Base-by-base conservation (phyloP, 1,284 basidiomycete genomes). In the Pterulicium gracile region DNA sequence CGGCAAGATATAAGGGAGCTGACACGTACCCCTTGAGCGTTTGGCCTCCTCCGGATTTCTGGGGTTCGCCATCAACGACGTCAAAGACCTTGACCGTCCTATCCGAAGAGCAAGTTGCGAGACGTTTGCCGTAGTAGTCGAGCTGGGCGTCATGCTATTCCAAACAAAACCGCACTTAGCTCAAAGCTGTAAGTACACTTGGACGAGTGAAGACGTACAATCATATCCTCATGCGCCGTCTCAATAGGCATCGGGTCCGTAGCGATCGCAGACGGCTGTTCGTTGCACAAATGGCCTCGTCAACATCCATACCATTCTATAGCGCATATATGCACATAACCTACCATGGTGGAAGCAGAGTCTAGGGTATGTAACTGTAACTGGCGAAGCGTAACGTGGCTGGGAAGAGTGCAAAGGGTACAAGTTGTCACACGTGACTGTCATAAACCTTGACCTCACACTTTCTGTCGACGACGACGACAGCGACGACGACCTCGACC, bases 101-200 rank as follows among this genome's bases (percentile, higher is more conserved):
- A 69, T 98, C 96, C 0, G 91, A 95, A 0, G 92, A 97, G 62
- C 93, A 97, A 1, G 95, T 98, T 3, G 95, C 95, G 2, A 98
- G 79, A 42, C 93, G 78, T 66, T 94, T 95, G 45, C 93, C 94
- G 59, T 97, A 97, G 70, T 95, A 98, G 66, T 98, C 95, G 42
- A 98, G 73, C 62, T 98, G 95, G 19, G 95, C 94, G 63, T 98
- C 95, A 64, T 98, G 95, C 90, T 95, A 44, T 44, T 42, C 45
- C 34, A 20, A 22, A 24, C 10, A 43, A 19, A 24, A 4, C 13
- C 3, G 15, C 23, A 19, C 17, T 3, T 48, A 14, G 35, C 14
- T n/a, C 18, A 41, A 22, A 40, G 23, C 24, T 7, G 42, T 45
- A 47, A 45, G 15, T 21, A 32, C n/a, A 22, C 43, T 42, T 14